Percentiles rank a stretch among this genome's conserved stretches.
These are phyloP conservation scores for Laetiporus sulphureus DNA, from an alignment of 1,284 basidiomycete genomes.

Conservation along the genomic window DNA sequence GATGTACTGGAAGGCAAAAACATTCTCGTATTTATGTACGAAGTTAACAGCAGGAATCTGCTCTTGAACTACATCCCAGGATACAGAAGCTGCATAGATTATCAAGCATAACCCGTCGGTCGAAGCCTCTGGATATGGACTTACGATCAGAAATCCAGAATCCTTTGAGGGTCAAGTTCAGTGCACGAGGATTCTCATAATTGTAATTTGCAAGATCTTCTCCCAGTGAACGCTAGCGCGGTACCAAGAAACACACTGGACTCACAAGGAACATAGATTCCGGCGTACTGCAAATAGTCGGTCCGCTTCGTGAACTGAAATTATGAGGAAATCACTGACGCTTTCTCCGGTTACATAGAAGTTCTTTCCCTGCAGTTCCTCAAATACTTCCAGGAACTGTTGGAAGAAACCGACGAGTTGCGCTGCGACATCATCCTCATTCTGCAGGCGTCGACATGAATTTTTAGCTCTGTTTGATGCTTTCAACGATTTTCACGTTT, in stretches of 20 bases:
- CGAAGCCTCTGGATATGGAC: slow-evolving; percentile 14
- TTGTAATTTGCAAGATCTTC: slow-evolving; percentile 72
- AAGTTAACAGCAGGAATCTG: slow-evolving; percentile 67
- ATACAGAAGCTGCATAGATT: slow-evolving; percentile 38
- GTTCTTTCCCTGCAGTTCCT: slow-evolving; percentile 63
- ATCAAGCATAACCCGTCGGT: neutral
- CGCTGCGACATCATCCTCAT: slow-evolving; percentile 59
- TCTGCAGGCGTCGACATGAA: slow-evolving; percentile 35
- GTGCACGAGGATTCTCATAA: slow-evolving; percentile 43
- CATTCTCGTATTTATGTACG: slow-evolving; percentile 60
- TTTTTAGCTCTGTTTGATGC: too few species aligned
- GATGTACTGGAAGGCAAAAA: slow-evolving; percentile 64
- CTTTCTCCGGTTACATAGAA: slow-evolving; percentile 67
- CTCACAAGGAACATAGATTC: slow-evolving; percentile 54
- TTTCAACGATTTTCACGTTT: too few species aligned
- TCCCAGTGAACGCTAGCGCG: neutral
- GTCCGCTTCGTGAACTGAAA: too few species aligned
- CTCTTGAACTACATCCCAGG: slow-evolving; percentile 53
- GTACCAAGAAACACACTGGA: slow-evolving; percentile 2
- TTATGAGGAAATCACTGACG: slow-evolving; percentile 35
- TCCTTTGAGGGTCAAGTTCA: slow-evolving; percentile 57
- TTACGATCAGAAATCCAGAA: slow-evolving; percentile 70
- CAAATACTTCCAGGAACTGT: slow-evolving; percentile 70
- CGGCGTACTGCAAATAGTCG: slow-evolving; percentile 39
- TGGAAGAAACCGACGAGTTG: slow-evolving; percentile 64